These are phyloP conservation scores for Schizochytrium sp. DNA, from an alignment of 108 stramenopile genomes.

Conservation along the genomic window DNA sequence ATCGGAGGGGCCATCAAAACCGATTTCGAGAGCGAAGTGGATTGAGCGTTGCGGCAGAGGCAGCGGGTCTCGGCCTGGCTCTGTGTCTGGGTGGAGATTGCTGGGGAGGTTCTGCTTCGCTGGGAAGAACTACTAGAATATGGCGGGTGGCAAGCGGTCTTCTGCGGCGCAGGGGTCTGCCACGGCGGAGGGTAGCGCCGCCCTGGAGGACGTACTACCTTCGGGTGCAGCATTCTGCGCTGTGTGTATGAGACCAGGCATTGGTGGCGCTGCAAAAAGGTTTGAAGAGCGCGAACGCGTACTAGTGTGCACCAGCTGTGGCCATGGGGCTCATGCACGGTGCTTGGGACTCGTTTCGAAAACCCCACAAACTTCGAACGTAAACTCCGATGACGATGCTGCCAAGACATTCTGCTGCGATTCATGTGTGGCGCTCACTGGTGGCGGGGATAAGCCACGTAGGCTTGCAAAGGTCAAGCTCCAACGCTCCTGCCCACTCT, in stretches of 20 bases:
- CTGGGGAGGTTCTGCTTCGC: too few relatives aligned
- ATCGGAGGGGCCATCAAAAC: too few relatives aligned
- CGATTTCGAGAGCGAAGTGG: too few relatives aligned
- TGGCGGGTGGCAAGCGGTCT: not conserved
- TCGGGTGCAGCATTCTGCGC: slow-evolving; percentile 7
- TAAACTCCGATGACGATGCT: too few relatives aligned
- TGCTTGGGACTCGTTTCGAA: not conserved
- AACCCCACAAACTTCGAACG: not conserved
- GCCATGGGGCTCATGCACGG: slow-evolving; percentile 14
- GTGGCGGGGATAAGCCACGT: slow-evolving; percentile 28
- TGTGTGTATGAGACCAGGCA: not conserved
- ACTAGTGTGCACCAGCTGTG: not conserved
- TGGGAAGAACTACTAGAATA: too few relatives aligned
- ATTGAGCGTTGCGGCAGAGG: too few relatives aligned
- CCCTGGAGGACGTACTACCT: not conserved
- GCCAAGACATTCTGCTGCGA: slow-evolving; percentile 12
- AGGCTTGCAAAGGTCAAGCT: slow-evolving; percentile 27
- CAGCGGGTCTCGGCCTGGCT: too few relatives aligned
- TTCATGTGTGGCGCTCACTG: not conserved
- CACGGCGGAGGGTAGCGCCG: not conserved
- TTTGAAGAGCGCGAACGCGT: slow-evolving; percentile 4
- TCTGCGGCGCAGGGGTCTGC: not conserved
- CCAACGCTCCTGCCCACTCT: slow-evolving; percentile 21
- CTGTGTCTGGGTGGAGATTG: too few relatives aligned
- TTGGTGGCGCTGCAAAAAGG: not conserved